A percentile compares a stretch with the other conserved stretches of the same genome.
Conservation (phyloP, 2,329 filamentous ascomycete species). For the Penicillium griseofulvum region DNA sequence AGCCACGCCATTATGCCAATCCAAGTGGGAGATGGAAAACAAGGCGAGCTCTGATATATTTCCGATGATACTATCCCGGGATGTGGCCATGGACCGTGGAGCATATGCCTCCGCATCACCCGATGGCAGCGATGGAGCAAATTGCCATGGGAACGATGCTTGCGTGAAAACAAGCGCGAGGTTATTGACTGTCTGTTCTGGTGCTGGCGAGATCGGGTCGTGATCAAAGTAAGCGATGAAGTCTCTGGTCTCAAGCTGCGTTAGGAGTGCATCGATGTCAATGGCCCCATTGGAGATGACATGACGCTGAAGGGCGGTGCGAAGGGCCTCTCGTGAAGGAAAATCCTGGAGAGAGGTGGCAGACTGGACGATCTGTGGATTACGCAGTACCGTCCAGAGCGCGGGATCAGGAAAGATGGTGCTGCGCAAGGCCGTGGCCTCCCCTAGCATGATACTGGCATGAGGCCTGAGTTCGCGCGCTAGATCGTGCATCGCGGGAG, state of each 20-base stretch:
- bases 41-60: background rate
- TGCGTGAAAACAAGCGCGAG: background rate
- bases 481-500: background rate
- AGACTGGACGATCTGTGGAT: background rate
- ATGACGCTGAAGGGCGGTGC: background rate
- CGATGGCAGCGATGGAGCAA: background rate
- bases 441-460: background rate
- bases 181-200: background rate
- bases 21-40: background rate
- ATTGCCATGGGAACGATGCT: background rate
- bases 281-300: background rate
- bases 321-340: background rate
- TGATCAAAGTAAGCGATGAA: conserved; percentile 1
- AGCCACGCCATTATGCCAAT: conserved; percentile 1
- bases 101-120: background rate
- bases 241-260: background rate
- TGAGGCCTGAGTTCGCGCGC: background rate
- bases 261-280: background rate
- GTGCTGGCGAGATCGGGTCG: background rate
- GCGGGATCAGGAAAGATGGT: background rate
- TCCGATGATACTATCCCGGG: background rate
- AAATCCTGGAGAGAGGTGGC: background rate
- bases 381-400: background rate
- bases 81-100: background rate
- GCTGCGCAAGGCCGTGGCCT: background rate